Conservation (phyloP, 2,329 filamentous ascomycete species). For the Cyphellophora attinorum region DNA sequence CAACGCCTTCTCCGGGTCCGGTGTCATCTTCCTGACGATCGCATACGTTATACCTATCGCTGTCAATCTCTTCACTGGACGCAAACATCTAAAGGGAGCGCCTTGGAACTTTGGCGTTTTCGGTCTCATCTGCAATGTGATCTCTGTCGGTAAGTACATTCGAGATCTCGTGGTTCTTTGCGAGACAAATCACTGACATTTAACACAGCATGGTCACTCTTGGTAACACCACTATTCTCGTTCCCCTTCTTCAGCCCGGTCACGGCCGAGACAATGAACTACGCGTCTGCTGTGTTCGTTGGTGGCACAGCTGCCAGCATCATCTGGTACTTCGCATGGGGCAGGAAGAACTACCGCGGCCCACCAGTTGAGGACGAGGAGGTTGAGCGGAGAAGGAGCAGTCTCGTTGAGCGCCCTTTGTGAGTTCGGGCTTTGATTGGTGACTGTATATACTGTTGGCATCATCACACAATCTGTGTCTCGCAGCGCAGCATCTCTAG, state of each 20-base stretch:
- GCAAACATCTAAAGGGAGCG: slow-evolving; percentile 32
- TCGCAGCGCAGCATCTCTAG: no score
- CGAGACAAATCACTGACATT: slow-evolving; percentile 58
- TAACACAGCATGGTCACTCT: slow-evolving; percentile 21
- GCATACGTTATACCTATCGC: slow-evolving; percentile 48
- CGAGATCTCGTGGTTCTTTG: no score
- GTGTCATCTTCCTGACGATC: slow-evolving; percentile 47
- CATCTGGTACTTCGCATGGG: slow-evolving; percentile 15
- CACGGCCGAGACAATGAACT: slow-evolving; percentile 44
- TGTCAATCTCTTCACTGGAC: slow-evolving; percentile 37
- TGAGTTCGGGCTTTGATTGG: no score
- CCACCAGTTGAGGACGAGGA: slow-evolving; percentile 27
- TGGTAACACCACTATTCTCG: slow-evolving; percentile 44
- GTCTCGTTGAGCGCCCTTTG: not conserved
- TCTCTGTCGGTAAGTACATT: slow-evolving; percentile 50
- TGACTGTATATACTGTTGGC: no score
- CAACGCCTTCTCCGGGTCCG: slow-evolving; percentile 42
- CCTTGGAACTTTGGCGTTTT: slow-evolving; percentile 52
- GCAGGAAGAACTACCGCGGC: slow-evolving; percentile 12
- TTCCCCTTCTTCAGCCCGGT: slow-evolving; percentile 45
- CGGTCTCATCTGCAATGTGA: slow-evolving; percentile 52
- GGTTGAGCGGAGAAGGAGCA: slow-evolving; percentile 2
- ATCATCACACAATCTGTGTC: no score
- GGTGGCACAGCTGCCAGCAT: slow-evolving; percentile 34
- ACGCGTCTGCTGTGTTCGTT: slow-evolving; percentile 48